Percentiles rank a stretch among this genome's conserved stretches.
phyloP scores from a whole-genome alignment of 768 basidiomycete species.

The Piloderma croceum region DNA sequence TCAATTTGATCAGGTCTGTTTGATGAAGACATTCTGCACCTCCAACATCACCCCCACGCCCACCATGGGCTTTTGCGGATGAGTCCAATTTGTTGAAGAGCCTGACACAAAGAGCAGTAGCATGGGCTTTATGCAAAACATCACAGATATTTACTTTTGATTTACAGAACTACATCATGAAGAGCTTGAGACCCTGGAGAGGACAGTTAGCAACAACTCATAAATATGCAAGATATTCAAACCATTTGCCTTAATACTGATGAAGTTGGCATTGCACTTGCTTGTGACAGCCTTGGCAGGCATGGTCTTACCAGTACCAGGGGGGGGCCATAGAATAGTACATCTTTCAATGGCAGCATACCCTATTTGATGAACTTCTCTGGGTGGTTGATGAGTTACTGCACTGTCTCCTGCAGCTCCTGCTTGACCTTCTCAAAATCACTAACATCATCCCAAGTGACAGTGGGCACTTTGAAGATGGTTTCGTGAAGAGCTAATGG shows the following conservation, averaged over 20 bases:
- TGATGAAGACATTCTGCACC: constrained; percentile 95
- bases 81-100: constrained; percentile 99
- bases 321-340: constrained; percentile 99
- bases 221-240: neutral
- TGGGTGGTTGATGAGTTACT: constrained; percentile 99
- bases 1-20: constrained; percentile 97
- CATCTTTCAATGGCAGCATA: constrained; percentile 99
- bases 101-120: constrained; percentile 99
- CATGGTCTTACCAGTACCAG: constrained; percentile 99
- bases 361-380: constrained; percentile 99
- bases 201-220: constrained; percentile 11
- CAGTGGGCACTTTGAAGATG: constrained; percentile 97
- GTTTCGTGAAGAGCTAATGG: constrained; percentile 99
- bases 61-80: constrained; percentile 95
- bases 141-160: constrained; percentile 99
- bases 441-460: constrained; percentile 99
- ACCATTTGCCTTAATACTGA: constrained; percentile 81
- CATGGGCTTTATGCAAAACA: constrained; percentile 99
- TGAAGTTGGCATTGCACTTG: constrained; percentile 99
- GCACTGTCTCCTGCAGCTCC: constrained; percentile 98
- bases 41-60: constrained; percentile 84
- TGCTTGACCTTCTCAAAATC: constrained; percentile 99
- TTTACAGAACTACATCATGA: constrained; percentile 99
- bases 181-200: constrained; percentile 81
- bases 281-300: constrained; percentile 99